A percentile compares a stretch with the other conserved stretches of the same genome.
These are phyloP conservation scores for Mallotus repandus DNA, from an alignment of 441 rosid genomes.

Conservation along the genomic window DNA sequence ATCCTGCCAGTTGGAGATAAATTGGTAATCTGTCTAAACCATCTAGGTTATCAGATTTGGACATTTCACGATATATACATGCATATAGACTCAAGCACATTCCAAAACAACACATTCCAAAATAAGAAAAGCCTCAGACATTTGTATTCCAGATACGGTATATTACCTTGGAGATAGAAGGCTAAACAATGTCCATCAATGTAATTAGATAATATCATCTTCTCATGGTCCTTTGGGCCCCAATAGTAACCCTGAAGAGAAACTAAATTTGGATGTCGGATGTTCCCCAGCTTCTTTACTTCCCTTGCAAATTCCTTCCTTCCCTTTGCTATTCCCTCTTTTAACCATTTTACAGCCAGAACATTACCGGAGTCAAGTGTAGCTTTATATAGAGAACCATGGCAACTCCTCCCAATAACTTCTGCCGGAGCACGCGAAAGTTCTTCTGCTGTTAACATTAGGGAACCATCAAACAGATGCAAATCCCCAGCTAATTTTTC, in stretches of 20 bases:
- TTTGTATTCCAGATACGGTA: neutral
- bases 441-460: constrained; percentile 34
- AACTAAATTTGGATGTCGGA: constrained; percentile 69
- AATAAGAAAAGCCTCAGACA: neutral
- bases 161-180: constrained; percentile 75
- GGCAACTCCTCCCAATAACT: constrained; percentile 36
- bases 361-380: constrained; percentile 28
- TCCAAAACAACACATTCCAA: neutral
- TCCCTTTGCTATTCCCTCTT: constrained; percentile 35
- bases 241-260: constrained; percentile 81
- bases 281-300: constrained; percentile 32
- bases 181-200: constrained; percentile 62
- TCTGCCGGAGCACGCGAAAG: constrained; percentile 37
- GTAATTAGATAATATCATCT: constrained; percentile 64
- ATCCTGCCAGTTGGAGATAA: neutral
- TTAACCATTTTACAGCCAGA: constrained; percentile 35
- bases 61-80: neutral
- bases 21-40: neutral
- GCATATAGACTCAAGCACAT: neutral
- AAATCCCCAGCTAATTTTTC: constrained; percentile 32
- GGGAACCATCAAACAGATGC: constrained; percentile 28
- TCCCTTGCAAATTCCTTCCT: constrained; percentile 39
- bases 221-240: constrained; percentile 86
- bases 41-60: neutral
- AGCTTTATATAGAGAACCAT: constrained; percentile 33